Evolutionary conservation across 2,329 filamentous ascomycete genomes (phyloP).

Genomic region (Apiospora koreana): DNA sequence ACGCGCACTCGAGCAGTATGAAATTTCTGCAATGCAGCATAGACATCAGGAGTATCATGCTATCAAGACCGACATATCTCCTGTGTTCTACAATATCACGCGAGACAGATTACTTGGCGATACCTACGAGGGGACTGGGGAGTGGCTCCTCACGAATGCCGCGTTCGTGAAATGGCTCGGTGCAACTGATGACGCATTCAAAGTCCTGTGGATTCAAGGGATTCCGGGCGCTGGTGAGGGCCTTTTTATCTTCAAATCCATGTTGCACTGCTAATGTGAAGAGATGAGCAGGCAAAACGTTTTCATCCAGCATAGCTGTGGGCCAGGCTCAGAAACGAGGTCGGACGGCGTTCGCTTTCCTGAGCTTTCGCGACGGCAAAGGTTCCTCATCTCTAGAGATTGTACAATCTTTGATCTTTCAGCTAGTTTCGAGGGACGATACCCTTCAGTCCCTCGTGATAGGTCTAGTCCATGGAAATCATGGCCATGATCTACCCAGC

Average conservation of each 20-base stretch:
- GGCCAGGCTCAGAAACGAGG: constrained; percentile 12
- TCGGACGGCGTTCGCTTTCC: constrained; percentile 21
- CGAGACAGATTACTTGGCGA: constrained; percentile 16
- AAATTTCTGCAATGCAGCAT: neutral
- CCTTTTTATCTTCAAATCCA: too few relatives aligned
- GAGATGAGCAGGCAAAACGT: constrained; percentile 22
- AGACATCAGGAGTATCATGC: constrained; percentile 15
- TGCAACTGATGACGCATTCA: neutral
- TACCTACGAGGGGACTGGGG: constrained; percentile 13
- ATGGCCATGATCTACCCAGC: constrained; percentile 22
- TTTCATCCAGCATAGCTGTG: constrained; percentile 16
- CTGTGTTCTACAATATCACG: constrained; percentile 16
- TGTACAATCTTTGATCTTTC: constrained; percentile 23
- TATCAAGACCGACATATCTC: constrained; percentile 17
- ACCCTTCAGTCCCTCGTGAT: constrained; percentile 25
- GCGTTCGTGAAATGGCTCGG: constrained; percentile 20
- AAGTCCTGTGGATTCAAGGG: constrained; percentile 24
- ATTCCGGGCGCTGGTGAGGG: constrained; percentile 28
- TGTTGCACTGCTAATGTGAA: too few relatives aligned
- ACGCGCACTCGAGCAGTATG: constrained; percentile 14
- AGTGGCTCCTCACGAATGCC: constrained; percentile 15
- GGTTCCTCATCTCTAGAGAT: constrained; percentile 18
- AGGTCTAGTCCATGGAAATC: constrained; percentile 19
- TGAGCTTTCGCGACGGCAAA: constrained; percentile 17
- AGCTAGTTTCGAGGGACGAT: constrained; percentile 19